Evolutionary conservation across 495 filamentous ascomycete species (phyloP).

Genomic region (Platismatia glauca): DNA sequence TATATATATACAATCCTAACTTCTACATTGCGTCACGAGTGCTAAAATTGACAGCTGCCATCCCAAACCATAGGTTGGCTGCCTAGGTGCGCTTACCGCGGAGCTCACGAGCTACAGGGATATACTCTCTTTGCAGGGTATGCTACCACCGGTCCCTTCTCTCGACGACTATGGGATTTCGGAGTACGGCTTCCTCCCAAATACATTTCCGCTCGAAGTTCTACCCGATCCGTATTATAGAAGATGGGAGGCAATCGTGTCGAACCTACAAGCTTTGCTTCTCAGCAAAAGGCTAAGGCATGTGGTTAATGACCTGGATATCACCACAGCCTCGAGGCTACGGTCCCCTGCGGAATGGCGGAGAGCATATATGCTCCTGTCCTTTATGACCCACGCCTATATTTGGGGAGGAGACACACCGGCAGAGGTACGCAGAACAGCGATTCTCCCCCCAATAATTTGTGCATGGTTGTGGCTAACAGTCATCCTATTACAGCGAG

Average conservation of each 20-base stretch:
- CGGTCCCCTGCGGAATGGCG: slow-evolving; percentile 81
- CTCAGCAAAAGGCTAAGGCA: slow-evolving; percentile 70
- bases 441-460: neutral
- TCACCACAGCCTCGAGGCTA: slow-evolving; percentile 72
- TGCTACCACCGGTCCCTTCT: slow-evolving; percentile 76
- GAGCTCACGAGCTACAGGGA: neutral
- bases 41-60: neutral
- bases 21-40: neutral
- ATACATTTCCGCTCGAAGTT: slow-evolving; percentile 65
- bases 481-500: slow-evolving; percentile 41
- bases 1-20: neutral
- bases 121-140: slow-evolving; percentile 27
- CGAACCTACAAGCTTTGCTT: slow-evolving; percentile 80
- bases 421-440: slow-evolving; percentile 48
- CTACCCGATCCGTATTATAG: slow-evolving; percentile 85
- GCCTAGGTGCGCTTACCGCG: neutral
- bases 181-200: slow-evolving; percentile 79
- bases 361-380: slow-evolving; percentile 77
- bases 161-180: slow-evolving; percentile 84
- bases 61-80: neutral
- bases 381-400: slow-evolving; percentile 85
- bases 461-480: neutral
- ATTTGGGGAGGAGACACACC: slow-evolving; percentile 89
- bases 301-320: slow-evolving; percentile 66
- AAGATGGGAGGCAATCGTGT: slow-evolving; percentile 78